Conservation (phyloP, 225 moss, liverwort and hornwort species). For the Asterella californica region DNA sequence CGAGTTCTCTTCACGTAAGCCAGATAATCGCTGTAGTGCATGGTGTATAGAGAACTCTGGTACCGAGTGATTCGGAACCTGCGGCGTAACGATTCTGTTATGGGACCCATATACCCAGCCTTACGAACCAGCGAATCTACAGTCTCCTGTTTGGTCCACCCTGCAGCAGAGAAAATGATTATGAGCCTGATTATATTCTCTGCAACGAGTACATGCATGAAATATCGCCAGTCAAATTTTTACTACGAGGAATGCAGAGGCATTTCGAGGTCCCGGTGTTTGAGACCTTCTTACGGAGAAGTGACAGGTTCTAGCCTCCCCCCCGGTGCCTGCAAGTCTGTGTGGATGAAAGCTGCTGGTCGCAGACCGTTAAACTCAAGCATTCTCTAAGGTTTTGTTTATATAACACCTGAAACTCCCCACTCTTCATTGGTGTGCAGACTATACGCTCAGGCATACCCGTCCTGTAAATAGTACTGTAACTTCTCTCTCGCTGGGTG, state of each 20-base stretch:
- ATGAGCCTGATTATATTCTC: background rate
- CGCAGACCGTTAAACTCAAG: too few relatives aligned
- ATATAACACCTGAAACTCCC: too few relatives aligned
- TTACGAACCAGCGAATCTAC: slow-evolving; percentile 93
- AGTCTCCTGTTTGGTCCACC: slow-evolving; percentile 93
- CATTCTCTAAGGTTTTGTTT: too few relatives aligned
- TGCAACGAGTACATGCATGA: background rate
- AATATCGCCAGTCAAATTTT: background rate
- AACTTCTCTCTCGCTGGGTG: too few relatives aligned
- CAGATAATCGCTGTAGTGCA: slow-evolving; percentile 95
- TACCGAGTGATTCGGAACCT: slow-evolving; percentile 95
- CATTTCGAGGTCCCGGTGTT: background rate
- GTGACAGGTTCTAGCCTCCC: too few relatives aligned
- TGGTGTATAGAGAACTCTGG: slow-evolving; percentile 95
- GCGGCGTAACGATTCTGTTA: slow-evolving; percentile 87
- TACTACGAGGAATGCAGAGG: background rate
- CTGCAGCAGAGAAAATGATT: slow-evolving; percentile 27
- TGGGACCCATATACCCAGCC: slow-evolving; percentile 79
- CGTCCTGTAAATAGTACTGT: too few relatives aligned
- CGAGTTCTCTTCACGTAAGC: slow-evolving; percentile 88
- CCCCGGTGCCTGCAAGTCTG: too few relatives aligned
- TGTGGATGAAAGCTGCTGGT: too few relatives aligned
- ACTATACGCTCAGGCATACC: too few relatives aligned
- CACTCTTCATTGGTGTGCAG: too few relatives aligned
- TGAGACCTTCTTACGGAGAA: background rate